Conservation (phyloP, 768 basidiomycete species). For the Leccinum arenicola region DNA sequence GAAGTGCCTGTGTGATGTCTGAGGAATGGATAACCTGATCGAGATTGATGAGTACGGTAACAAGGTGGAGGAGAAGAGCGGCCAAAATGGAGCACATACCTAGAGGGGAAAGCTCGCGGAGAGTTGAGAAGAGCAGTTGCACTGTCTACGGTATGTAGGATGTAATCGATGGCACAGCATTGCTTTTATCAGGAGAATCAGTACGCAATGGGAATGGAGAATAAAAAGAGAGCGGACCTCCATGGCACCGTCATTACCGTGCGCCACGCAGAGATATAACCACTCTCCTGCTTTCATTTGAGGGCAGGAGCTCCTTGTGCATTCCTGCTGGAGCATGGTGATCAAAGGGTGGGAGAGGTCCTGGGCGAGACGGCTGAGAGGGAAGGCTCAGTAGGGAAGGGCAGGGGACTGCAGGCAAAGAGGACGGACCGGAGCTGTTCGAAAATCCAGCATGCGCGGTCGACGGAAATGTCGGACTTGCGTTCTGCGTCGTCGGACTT, state of each 20-base stretch:
- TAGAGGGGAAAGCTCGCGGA: slow-evolving; percentile 85
- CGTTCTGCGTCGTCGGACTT: slow-evolving; percentile 28
- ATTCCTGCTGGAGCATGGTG: slow-evolving; percentile 82
- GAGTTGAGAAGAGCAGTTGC: slow-evolving; percentile 91
- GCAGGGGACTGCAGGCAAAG: not conserved
- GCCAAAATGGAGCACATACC: slow-evolving; percentile 45
- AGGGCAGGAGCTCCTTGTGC: slow-evolving; percentile 82
- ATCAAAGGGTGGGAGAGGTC: slow-evolving; percentile 86
- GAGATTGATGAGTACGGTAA: slow-evolving; percentile 19
- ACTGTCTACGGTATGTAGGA: slow-evolving; percentile 88
- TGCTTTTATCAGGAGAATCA: slow-evolving; percentile 45
- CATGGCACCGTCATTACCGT: slow-evolving; percentile 84
- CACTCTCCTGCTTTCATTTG: slow-evolving; percentile 99
- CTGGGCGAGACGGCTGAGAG: slow-evolving; percentile 74
- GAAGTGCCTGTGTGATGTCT: slow-evolving; percentile 83
- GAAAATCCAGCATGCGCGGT: slow-evolving; percentile 85
- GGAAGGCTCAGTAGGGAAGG: slow-evolving; percentile 2
- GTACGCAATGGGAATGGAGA: slow-evolving; percentile 9
- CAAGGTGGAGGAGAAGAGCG: slow-evolving; percentile 15
- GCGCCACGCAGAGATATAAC: slow-evolving; percentile 94
- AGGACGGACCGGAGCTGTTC: slow-evolving; percentile 51
- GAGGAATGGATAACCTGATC: slow-evolving; percentile 74
- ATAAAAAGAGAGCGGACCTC: slow-evolving; percentile 50
- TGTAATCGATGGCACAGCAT: slow-evolving; percentile 98
- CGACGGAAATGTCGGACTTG: slow-evolving; percentile 58